These are phyloP conservation scores for Pseudocercospora pini-densiflorae DNA, from an alignment of 2,329 filamentous ascomycete genomes.

Conservation along the genomic window DNA sequence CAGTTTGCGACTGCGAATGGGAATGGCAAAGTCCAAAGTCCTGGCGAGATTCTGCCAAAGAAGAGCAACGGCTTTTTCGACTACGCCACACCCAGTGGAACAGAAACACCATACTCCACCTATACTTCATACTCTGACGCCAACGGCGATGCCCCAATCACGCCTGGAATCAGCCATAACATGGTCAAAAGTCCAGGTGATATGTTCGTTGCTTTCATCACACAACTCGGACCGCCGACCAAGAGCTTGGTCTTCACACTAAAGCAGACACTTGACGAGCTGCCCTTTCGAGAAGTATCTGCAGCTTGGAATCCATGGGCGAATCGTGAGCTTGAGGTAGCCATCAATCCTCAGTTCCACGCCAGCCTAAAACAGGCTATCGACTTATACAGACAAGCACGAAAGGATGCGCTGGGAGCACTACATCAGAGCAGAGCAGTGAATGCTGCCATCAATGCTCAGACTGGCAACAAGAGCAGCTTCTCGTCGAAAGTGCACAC, in stretches of 20 bases:
- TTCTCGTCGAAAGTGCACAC: conserved; percentile 51
- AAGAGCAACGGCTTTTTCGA: conserved; percentile 23
- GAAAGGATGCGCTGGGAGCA: conserved; percentile 74
- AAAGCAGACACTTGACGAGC: conserved; percentile 83
- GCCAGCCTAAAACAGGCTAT: conserved; percentile 81
- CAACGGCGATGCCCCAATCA: conserved; percentile 12
- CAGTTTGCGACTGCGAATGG: conserved; percentile 4
- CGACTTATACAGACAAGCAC: conserved; percentile 74
- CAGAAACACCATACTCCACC: conserved; percentile 23
- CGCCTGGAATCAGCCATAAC: conserved; percentile 15
- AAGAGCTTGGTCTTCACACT: conserved; percentile 93
- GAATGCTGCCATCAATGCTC: conserved; percentile 43
- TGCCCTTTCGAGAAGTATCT: conserved; percentile 66
- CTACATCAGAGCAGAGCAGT: conserved; percentile 84
- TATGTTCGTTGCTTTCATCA: conserved; percentile 91
- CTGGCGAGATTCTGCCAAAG: background rate
- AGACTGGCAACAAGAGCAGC: conserved; percentile 65
- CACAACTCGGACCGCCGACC: conserved; percentile 88
- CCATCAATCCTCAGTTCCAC: conserved; percentile 78
- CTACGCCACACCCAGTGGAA: conserved; percentile 20
- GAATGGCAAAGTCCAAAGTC: conserved; percentile 10
- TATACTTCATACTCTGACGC: conserved; percentile 20
- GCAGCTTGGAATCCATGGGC: conserved; percentile 29
- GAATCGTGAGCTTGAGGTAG: conserved; percentile 65
- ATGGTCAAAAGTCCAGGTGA: conserved; percentile 61